Percentiles rank a stretch among this genome's conserved stretches.
Conservation (phyloP, 257 asterid species). For the Rubia yunnanensis region DNA sequence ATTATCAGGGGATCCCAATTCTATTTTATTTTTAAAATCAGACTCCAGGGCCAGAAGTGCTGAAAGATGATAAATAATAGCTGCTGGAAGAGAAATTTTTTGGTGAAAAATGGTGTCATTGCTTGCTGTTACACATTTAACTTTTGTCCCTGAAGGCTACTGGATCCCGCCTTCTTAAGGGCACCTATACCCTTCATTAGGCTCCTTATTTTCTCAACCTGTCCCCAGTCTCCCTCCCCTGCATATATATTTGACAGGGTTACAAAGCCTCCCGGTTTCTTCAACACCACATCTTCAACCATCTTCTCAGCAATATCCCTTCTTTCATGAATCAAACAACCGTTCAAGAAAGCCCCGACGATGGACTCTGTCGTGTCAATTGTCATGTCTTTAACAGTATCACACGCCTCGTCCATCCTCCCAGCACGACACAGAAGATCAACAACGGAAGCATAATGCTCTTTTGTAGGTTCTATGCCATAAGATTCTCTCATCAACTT, state of each 20-base stretch:
- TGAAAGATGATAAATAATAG: neutral
- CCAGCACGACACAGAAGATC: conserved; percentile 55
- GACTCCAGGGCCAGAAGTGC: too few relatives aligned
- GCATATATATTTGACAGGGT: conserved; percentile 49
- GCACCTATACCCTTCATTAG: conserved; percentile 40
- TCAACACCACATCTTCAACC: conserved; percentile 26
- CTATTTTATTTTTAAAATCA: too few relatives aligned
- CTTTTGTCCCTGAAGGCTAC: conserved; percentile 21
- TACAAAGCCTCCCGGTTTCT: conserved; percentile 39
- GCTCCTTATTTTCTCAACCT: conserved; percentile 40
- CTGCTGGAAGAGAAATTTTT: neutral
- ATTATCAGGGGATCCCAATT: too few relatives aligned
- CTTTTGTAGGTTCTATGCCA: conserved; percentile 29
- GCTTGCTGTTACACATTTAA: neutral
- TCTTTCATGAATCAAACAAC: conserved; percentile 49
- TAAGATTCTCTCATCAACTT: conserved; percentile 22
- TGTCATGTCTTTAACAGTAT: conserved; percentile 27
- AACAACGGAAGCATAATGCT: conserved; percentile 43
- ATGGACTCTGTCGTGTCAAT: conserved; percentile 26
- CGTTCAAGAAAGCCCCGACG: conserved; percentile 51
- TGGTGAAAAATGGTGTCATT: neutral
- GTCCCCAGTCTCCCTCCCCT: conserved; percentile 50
- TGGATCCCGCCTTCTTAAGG: conserved; percentile 41
- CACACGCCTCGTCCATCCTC: conserved; percentile 45
- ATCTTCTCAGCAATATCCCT: conserved; percentile 53